Evolutionary conservation across 225 moss, liverwort and hornwort genomes (phyloP), one percentile per base, ranked within the genome.

Genomic region (Pleurozium schreberi): DNA sequence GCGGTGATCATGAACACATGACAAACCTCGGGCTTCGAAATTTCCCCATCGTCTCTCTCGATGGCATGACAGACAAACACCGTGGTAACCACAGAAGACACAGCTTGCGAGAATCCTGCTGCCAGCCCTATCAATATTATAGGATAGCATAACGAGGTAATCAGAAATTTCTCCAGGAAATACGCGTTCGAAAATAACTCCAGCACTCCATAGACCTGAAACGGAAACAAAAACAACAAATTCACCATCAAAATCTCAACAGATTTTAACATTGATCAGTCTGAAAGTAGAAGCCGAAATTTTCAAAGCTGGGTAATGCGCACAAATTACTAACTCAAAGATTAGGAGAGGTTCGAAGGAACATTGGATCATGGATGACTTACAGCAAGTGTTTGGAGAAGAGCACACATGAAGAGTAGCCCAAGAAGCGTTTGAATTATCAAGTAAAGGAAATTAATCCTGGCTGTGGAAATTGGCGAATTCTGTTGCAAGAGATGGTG

Each of bases 391-490:
- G 20, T 75, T 49, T 49, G 49, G 1, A 75, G 33, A 75, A 75
- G 49, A 20, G 5, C 4, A 12, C 49, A 49, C 3, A 36, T 77
- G 36, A 53, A 36, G 36, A 0, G 0, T 23, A 52, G 4, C 50
- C 36, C 14, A 1, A 13, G 0, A 40, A 14, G 40, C 1, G 69
- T 4, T 2, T 69, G 9, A 36, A 21, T 0, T 52, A 6, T 4
- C 9, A 53, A 4, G 14, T 21, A 4, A 76, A 34, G 8, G 14
- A 50, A 76, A 50, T 36, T 76, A 5, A 6, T 55, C 55, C 11
- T 25, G 4, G 47, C 5, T 16, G 2, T 33, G 23, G 6, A 47
- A 45, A 11, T 4, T 49, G 4, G 10, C 15, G 25, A 34, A 47
- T 10, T 82, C 3, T 5, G 34, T 47, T 1, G 15, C 16, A 47